phyloP scores from a whole-genome alignment of 2,329 filamentous ascomycete genomes.

The Colletotrichum acutatum region DNA sequence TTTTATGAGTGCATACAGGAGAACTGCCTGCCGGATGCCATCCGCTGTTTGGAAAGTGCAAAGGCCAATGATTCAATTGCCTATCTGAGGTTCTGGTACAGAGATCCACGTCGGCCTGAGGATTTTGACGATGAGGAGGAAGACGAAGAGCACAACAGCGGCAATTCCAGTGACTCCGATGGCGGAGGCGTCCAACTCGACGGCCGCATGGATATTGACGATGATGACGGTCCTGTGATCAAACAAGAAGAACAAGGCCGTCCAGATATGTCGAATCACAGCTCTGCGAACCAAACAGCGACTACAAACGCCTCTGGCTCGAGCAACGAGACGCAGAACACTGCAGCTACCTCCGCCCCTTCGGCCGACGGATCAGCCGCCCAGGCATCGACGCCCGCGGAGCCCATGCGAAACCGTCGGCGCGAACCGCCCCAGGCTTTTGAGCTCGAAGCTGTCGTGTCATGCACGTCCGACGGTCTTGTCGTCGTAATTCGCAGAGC shows the following conservation, averaged over 20 bases:
- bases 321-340: slow-evolving; percentile 20
- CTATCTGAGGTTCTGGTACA: slow-evolving; percentile 87
- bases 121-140: slow-evolving; percentile 55
- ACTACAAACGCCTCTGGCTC: slow-evolving; percentile 21
- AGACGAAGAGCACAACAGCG: slow-evolving; percentile 50
- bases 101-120: slow-evolving; percentile 74
- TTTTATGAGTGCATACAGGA: slow-evolving; percentile 90
- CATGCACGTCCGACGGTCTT: slow-evolving; percentile 88
- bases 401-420: slow-evolving; percentile 38
- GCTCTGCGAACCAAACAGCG: slow-evolving; percentile 38
- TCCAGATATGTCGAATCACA: slow-evolving; percentile 22
- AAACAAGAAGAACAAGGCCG: slow-evolving; percentile 47
- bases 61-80: slow-evolving; percentile 93
- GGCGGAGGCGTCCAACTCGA: slow-evolving; percentile 59
- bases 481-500: slow-evolving; percentile 84
- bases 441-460: slow-evolving; percentile 90
- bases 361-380: slow-evolving; percentile 11
- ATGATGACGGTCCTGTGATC: slow-evolving; percentile 44
- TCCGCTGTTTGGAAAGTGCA: slow-evolving; percentile 83
- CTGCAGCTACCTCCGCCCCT: slow-evolving; percentile 19
- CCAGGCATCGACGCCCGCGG: slow-evolving; percentile 11
- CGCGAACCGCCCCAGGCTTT: slow-evolving; percentile 57
- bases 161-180: slow-evolving; percentile 52
- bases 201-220: slow-evolving; percentile 54
- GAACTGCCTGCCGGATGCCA: slow-evolving; percentile 79